Base-by-base conservation (phyloP, 805 yeast species). In the Lipomyces sp. region DNA sequence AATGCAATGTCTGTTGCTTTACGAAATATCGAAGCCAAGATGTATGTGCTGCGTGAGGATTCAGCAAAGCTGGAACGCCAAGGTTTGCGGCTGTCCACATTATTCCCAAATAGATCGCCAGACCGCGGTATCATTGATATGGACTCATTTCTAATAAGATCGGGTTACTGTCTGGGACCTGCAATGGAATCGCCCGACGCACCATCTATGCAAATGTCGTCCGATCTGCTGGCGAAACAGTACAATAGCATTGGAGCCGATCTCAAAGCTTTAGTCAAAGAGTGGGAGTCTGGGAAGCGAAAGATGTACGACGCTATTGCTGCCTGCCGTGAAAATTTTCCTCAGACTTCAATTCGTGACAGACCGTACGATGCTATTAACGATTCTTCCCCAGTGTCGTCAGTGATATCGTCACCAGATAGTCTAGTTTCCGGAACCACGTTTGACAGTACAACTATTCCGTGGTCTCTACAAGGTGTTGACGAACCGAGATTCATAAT, bases 1-100 rank as follows among this genome's bases (percentile, higher is more conserved):
- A 64, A 59, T 42, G 35, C 58, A 24, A 62, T 71, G 54, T 60
- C 72, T 6, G 61, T 67, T 1, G 55, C 70, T 15, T 42, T 72
- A 24, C 57, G 71, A 13, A 69, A 57, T 48, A 50, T 72, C 30
- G 74, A 71, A 24, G 69, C 73, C 15, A 70, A 69, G 53, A 18
- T 72, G 34, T 62, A 59, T 34, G 48, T 62, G 5, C 39, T 71
- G n/a, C 58, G 72, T 10, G 73, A 69, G 35, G 71, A 62, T 53
- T 63, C 67, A 10, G 32, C 62, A 7, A 39, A 55, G 29, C 13
- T 65, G 53, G 66, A 67, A 18, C 57, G 57, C 1, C 62, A 60
- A 34, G 69, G 60, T 3, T 35, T 57, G 3, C 29, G 69, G 34
- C 8, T n/a, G 15, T 5, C 50, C 6, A 15, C 51, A 11, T 33